phyloP scores from a whole-genome alignment of 192 early-diverging fungal species.

The Linnemannia hyalina region DNA sequence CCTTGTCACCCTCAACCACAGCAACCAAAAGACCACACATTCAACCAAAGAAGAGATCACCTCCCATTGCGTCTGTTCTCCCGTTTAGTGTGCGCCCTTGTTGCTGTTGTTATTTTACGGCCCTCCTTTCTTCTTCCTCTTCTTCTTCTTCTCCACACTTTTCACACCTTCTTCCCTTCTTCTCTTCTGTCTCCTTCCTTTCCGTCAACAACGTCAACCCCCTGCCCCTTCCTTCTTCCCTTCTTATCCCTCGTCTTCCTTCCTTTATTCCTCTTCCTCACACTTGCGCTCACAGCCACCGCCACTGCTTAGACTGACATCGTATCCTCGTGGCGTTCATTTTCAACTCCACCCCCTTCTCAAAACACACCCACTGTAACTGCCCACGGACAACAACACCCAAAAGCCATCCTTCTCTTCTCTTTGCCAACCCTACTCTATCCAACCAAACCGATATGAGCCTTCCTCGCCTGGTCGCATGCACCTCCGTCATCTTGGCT shows the following conservation, averaged over 20 bases:
- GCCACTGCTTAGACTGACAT: background rate
- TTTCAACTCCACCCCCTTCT: background rate
- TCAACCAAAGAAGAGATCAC: background rate
- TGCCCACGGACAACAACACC: background rate
- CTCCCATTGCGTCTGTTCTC: background rate
- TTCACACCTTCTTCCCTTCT: background rate
- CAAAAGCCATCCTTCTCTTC: background rate
- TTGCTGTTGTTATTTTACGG: background rate
- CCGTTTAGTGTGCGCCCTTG: background rate
- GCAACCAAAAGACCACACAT: background rate
- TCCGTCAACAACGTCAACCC: background rate
- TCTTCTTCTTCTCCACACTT: background rate
- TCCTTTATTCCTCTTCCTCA: background rate
- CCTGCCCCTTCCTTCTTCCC: background rate
- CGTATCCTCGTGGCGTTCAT: background rate
- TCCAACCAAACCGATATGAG: background rate
- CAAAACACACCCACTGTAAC: background rate
- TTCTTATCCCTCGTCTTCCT: background rate
- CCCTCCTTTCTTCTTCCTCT: background rate
- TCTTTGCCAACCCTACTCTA: background rate
- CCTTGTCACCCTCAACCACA: background rate
- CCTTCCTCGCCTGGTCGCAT: background rate
- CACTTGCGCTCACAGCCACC: background rate
- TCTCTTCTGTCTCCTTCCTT: background rate
- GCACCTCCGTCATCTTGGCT: constrained; percentile 26